A percentile compares a stretch with the other conserved stretches of the same genome.
Conservation (phyloP, 1,139 yeast genomes). For the Magnusiomyces magnusii region DNA sequence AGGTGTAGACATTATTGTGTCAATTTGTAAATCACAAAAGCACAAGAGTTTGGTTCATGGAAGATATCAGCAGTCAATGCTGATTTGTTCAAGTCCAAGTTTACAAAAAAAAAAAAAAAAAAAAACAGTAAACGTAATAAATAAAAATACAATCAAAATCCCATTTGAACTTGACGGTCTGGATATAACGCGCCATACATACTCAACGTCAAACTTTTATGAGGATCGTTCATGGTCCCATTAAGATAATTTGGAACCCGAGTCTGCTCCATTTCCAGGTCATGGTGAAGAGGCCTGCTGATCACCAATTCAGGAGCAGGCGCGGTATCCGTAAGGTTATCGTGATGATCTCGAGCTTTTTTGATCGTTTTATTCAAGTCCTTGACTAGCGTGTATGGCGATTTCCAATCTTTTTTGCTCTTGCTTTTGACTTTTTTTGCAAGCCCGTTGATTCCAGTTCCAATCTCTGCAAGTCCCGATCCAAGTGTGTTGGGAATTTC, state of each 20-base stretch:
- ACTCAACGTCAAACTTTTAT: neutral
- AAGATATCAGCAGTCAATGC: too few species aligned
- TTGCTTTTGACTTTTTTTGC: neutral
- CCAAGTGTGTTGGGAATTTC: neutral
- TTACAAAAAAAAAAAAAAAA: too few species aligned
- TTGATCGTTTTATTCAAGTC: neutral
- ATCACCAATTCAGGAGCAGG: neutral
- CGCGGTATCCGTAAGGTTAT: neutral
- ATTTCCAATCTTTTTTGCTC: neutral
- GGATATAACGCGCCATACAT: neutral
- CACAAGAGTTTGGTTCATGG: too few species aligned
- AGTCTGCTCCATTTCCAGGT: neutral
- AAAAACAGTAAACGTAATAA: too few species aligned
- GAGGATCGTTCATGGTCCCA: neutral
- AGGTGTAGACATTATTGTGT: too few species aligned
- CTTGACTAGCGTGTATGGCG: neutral
- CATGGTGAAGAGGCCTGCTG: neutral
- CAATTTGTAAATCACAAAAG: too few species aligned
- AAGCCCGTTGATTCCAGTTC: neutral
- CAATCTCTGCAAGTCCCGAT: neutral
- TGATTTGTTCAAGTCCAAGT: too few species aligned
- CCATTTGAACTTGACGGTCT: neutral
- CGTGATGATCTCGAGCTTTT: neutral
- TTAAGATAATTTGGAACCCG: neutral
- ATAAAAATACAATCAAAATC: neutral